Evolutionary conservation across 2,329 filamentous ascomycete species (phyloP), one percentile per base, ranked within the genome.

Genomic region (Hirsutella rhossiliensis): DNA sequence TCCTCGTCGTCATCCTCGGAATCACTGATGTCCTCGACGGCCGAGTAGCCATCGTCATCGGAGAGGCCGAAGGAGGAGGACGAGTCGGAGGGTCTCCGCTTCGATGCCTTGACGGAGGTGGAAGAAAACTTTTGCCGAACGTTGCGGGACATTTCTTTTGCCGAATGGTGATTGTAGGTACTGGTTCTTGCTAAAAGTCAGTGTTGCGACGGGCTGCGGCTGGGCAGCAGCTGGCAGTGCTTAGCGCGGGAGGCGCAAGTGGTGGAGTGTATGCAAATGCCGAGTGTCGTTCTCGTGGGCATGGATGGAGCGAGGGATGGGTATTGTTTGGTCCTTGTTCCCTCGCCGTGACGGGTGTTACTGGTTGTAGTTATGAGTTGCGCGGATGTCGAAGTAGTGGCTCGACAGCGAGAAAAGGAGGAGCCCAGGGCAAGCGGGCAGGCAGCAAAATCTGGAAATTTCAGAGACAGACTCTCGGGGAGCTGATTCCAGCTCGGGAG

Each of bases 11-110:
- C 82, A 49, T 89, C 76, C 43, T 76, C 85, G 11, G 78, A 82
- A 54, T 89, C 85, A 52, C 77, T 85, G 48, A 94, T 82, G 42
- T 87, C 78, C 57, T 90, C 84, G 47, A 94, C 82, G 32, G 73
- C 83, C 2, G 80, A 84, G 61, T 88, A 87, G 45, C 78, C 82
- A 42, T 87, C 84, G 47, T 87, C 84, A 47, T 82, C 78, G 49
- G 76, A 82, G 6, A 79, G 66, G 54, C 76, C 66, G 45, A 75
- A 62, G 1, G 75, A 76, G 4, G 75, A 75, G 6, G 74, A 75
- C 6, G 67, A 65, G 52, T 71, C 67, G 28, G 73, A 77, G 46
- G 60, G 65, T 42, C 72, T 66, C 49, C 75, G 72, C 48, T 61
- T 71, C 48, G 62, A 54, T 40, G 58, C 60, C 58, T 69, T 72